phyloP scores from a whole-genome alignment of 2,329 filamentous ascomycete species.

The Fusarium brachygibbosum region DNA sequence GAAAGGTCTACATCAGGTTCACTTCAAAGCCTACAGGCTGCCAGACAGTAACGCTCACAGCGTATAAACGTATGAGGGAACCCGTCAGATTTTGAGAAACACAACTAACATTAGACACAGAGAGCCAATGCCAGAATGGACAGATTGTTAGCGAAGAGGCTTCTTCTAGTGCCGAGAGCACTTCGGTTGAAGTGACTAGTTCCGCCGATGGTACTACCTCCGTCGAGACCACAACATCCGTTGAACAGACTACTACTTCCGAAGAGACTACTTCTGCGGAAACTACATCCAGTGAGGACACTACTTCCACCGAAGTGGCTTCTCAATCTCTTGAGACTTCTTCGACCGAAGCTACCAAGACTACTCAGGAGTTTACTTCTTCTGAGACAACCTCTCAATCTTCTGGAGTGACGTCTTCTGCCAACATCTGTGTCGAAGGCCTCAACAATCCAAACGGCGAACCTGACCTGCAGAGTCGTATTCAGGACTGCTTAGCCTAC shows the following conservation, averaged over 20 bases:
- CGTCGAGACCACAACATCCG: too few relatives aligned
- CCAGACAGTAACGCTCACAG: not conserved
- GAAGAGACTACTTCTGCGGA: too few relatives aligned
- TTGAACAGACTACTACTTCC: not conserved
- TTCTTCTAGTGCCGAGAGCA: not conserved
- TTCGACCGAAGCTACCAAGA: not conserved
- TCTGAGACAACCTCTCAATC: not conserved
- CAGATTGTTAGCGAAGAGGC: constrained; percentile 11
- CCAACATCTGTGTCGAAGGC: not conserved
- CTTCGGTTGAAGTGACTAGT: not conserved
- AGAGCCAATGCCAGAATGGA: constrained; percentile 22
- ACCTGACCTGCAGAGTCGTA: constrained; percentile 14
- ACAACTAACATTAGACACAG: not conserved
- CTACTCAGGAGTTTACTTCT: not conserved
- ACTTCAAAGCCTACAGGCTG: not conserved
- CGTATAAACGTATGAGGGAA: constrained; percentile 2
- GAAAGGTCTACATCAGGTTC: constrained; percentile 12
- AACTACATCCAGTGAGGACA: too few relatives aligned
- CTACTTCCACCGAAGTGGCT: not conserved
- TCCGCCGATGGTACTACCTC: too few relatives aligned
- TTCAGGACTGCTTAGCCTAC: constrained; percentile 16
- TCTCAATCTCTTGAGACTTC: not conserved
- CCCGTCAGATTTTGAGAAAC: accelerated
- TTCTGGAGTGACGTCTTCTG: not conserved
- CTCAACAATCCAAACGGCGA: not conserved